Evolutionary conservation across 352 stramenopile genomes (phyloP), one percentile per base, ranked within the genome.

Genomic region (Pythium dissotocum): DNA sequence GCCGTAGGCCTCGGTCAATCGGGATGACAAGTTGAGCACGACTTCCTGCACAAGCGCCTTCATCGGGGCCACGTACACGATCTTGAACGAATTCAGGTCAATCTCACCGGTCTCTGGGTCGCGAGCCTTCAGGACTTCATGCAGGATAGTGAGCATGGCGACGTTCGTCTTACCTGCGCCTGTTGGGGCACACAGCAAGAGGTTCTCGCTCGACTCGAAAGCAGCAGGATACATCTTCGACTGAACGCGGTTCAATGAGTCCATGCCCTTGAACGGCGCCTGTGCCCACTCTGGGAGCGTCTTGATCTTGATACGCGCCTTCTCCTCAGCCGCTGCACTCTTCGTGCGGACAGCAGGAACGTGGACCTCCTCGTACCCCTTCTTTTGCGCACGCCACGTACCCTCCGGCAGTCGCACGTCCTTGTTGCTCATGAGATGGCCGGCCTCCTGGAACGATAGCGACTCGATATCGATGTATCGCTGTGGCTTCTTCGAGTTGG

Each of bases 11-110:
- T 78, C 86, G 26, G 77, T 89, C n/a, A 99, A 73, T 49, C 97
- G 87, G 38, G 98, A 90, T 18, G 85, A 93, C 61, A 99, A 97
- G 67, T 99, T 99, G 26, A 98, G 88, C 44, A 99, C 98, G 36
- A 99, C 93, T 89, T 99, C 98, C 83, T 99, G 98, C 6, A 99
- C 98, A 16, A 99, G 82, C 46, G 98, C 98, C 77, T 99, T 99
- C 98, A 99, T 99, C 5, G 98, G 98, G 26, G 98, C 98, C 40
- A 99, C 97, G 64, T 99, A 99, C 36, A 99, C 97, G 72, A 99
- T 99, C 82, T 99, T 99, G 77, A 99, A 99, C 18, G 91, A 89
- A 42, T 97, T 91, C 21, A 98, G 63, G 76, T 99, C 96, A 66
- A 99, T 95, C 16, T 86, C 78, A 6, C 94, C 89, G 21, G 88